Conservation (phyloP, 495 filamentous ascomycete species). For the Tuber melanosporum region DNA sequence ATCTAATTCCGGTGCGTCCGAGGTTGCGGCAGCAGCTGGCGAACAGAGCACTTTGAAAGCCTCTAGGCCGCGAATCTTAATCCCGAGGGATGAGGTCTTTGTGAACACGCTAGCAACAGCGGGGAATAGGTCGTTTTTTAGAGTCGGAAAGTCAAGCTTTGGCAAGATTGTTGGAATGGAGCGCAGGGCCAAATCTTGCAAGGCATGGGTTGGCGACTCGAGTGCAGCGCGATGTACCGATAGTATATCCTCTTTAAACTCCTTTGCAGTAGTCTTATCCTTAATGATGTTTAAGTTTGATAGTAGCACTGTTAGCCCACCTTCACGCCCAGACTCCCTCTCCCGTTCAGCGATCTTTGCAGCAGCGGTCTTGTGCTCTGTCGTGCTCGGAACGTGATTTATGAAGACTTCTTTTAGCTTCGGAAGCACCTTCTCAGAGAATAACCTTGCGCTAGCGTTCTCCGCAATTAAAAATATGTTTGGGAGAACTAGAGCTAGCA, state of each 20-base stretch:
- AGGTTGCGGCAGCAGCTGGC: slow-evolving; percentile 36
- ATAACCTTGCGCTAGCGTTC: slow-evolving; percentile 60
- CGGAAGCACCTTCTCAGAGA: slow-evolving; percentile 79
- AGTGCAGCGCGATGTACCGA: slow-evolving; percentile 74
- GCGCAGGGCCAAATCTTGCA: slow-evolving; percentile 77
- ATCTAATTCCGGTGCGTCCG: slow-evolving; percentile 71
- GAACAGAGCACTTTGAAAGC: slow-evolving; percentile 82
- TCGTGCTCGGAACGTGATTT: slow-evolving; percentile 15
- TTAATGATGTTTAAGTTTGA: slow-evolving; percentile 71
- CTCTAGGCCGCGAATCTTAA: slow-evolving; percentile 85
- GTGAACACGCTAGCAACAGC: slow-evolving; percentile 82
- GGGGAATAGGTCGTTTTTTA: slow-evolving; percentile 93
- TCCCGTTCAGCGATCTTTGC: slow-evolving; percentile 53
- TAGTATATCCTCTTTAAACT: slow-evolving; percentile 91
- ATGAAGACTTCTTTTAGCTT: slow-evolving; percentile 75
- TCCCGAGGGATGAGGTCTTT: slow-evolving; percentile 82
- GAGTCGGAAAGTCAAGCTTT: slow-evolving; percentile 85
- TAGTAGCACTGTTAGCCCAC: slow-evolving; percentile 79
- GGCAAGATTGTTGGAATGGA: slow-evolving; percentile 67
- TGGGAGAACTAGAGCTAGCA: slow-evolving; percentile 73
- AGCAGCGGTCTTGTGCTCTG: slow-evolving; percentile 43
- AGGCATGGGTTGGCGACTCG: slow-evolving; percentile 77
- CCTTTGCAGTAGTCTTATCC: slow-evolving; percentile 74
- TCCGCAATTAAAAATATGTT: slow-evolving; percentile 83
- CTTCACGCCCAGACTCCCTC: slow-evolving; percentile 75